Conservation (phyloP, 257 asterid genomes). For the Rhazya stricta region DNA sequence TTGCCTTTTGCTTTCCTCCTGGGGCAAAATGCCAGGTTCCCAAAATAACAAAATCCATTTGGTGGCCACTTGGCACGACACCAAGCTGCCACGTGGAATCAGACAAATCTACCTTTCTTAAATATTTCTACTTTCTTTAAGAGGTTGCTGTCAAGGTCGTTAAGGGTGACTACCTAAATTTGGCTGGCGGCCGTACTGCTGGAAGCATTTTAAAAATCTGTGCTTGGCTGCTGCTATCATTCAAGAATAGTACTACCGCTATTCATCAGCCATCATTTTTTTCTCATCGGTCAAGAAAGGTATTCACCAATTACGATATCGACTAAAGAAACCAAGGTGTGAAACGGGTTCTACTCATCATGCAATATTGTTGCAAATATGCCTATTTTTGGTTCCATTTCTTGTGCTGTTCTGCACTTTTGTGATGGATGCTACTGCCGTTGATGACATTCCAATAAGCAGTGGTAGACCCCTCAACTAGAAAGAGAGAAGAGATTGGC, state of each 20-base stretch:
- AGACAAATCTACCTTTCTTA: slow-evolving; percentile 10
- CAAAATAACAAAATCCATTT: background rate
- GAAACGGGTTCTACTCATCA: background rate
- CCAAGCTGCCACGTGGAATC: slow-evolving; percentile 25
- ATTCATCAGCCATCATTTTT: background rate
- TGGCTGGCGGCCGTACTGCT: slow-evolving; percentile 37
- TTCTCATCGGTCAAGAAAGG: too few species aligned
- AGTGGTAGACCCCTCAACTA: slow-evolving; percentile 13
- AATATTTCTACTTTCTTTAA: slow-evolving; percentile 1
- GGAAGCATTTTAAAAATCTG: slow-evolving; percentile 25
- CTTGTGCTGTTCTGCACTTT: slow-evolving; percentile 9
- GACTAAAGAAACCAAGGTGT: background rate
- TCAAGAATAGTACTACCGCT: background rate
- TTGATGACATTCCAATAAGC: slow-evolving; percentile 5
- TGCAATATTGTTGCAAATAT: background rate
- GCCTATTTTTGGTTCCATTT: slow-evolving; percentile 24
- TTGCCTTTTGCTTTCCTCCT: background rate
- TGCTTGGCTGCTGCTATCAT: slow-evolving; percentile 8
- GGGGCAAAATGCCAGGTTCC: background rate
- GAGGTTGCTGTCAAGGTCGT: slow-evolving; percentile 28
- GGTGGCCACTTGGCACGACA: slow-evolving; percentile 24
- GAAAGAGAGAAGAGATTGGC: background rate
- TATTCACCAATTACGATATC: too few species aligned
- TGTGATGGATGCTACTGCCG: slow-evolving; percentile 7
- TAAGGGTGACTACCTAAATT: slow-evolving; percentile 18